A percentile compares a stretch with the other conserved stretches of the same genome.
Evolutionary conservation across 2,329 filamentous ascomycete genomes (phyloP).

Genomic region (Fusarium floridanum): DNA sequence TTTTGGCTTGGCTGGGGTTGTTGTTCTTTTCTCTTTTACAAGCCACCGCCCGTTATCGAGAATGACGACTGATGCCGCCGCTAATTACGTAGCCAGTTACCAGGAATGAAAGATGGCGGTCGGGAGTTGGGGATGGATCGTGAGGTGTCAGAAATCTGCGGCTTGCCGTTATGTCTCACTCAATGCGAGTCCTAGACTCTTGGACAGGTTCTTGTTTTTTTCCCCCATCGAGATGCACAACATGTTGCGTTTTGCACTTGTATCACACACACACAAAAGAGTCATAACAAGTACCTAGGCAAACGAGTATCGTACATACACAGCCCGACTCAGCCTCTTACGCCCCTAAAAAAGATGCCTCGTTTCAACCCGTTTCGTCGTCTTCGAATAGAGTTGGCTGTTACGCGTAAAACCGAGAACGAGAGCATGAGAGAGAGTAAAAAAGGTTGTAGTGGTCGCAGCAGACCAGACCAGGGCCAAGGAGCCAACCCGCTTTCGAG

Average conservation of each 20-base stretch:
- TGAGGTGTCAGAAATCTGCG: slow-evolving; percentile 32
- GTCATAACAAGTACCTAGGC: background rate
- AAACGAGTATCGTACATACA: slow-evolving; percentile 21
- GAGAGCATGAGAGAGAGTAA: slow-evolving; percentile 4
- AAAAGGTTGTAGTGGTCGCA: slow-evolving; percentile 36
- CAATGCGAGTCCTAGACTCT: slow-evolving; percentile 20
- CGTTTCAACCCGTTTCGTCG: slow-evolving; percentile 37
- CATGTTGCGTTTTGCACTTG: slow-evolving; percentile 11
- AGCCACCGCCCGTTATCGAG: slow-evolving; percentile 8
- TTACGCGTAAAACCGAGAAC: slow-evolving; percentile 29
- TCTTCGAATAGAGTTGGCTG: slow-evolving; percentile 14
- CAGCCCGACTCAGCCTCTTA: slow-evolving; percentile 27
- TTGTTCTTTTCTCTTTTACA: slow-evolving; percentile 5
- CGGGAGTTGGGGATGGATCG: slow-evolving; percentile 14
- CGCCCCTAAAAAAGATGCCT: slow-evolving; percentile 4
- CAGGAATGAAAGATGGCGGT: slow-evolving; percentile 15
- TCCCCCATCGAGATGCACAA: background rate
- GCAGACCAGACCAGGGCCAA: slow-evolving; percentile 23
- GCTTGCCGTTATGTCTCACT: slow-evolving; percentile 26
- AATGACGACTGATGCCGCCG: slow-evolving; percentile 29
- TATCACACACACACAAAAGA: background rate
- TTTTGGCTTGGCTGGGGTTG: background rate
- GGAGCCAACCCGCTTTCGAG: slow-evolving; percentile 12
- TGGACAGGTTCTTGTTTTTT: background rate
- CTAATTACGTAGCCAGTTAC: slow-evolving; percentile 37